Base-by-base conservation (phyloP, 1,139 yeast species). In the Hansenula lynferdii region DNA sequence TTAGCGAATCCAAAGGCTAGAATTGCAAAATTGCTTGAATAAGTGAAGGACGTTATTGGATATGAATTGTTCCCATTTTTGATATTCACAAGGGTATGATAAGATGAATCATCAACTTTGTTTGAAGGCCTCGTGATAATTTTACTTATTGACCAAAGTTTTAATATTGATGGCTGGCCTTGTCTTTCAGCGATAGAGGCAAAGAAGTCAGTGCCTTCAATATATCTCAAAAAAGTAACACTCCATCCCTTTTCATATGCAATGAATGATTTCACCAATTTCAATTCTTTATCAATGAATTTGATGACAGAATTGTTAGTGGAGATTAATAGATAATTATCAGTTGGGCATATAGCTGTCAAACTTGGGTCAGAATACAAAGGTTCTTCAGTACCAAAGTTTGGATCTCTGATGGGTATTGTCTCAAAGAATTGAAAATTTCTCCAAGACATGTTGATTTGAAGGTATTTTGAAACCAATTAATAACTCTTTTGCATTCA, bases 351-450 rank as follows among this genome's bases (percentile, higher is more conserved):
- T 10, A 82, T 72, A 2, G 87, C 75, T 3, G 84, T 70, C 27
- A 89, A 58, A 7, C 80, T 67, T 1, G 90, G 79, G 54, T 86
- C 96, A 19, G 95, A 85, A 58, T 82, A 90, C 26, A 89, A 65
- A 0, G 85, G 80, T 6, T 72, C 69, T 4, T 69, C 69, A 0
- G 83, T 66, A n/a, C 79, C 80, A 46, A 74, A 71, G 43, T 74
- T 67, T 8, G 97, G 97, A 57, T 92, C 97, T 48, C 80, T 68
- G 27, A 92, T 82, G 6, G 97, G 97, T 1, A 80, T 72, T 35
- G 77, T 72, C 42, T 89, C 96, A 60, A 85, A 89, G 61, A 92
- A 82, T 49, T 85, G 90, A 62, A 92, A 85, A 53, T 85, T 96
- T 44, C 94, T 72, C 96, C 96, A 89, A 22, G 79, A 65, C 57